Percentiles rank a stretch among this genome's conserved stretches.
phyloP scores from a whole-genome alignment of 331 rosid genomes.

The Pyrus hybrid region DNA sequence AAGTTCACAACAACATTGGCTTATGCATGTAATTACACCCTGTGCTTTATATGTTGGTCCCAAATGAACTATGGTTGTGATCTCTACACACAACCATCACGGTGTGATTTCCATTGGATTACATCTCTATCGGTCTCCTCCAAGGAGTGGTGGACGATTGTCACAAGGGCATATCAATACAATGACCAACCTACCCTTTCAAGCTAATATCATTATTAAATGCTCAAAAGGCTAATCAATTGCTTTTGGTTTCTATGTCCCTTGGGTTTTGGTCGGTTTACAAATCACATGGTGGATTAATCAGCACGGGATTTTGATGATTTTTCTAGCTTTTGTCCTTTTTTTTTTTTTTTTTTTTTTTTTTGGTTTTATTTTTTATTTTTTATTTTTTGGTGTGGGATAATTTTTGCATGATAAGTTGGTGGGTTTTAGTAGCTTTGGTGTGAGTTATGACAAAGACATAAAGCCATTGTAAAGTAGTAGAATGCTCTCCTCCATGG shows the following conservation, averaged over 20 bases:
- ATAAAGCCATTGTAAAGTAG: background rate
- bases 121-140: background rate
- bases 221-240: background rate
- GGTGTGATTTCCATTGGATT: background rate
- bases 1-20: background rate
- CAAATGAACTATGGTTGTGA: background rate
- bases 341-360: background rate
- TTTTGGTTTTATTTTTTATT: too few species aligned
- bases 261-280: slow-evolving; percentile 4
- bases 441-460: background rate
- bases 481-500: background rate
- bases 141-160: slow-evolving; percentile 1
- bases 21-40: background rate
- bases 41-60: background rate
- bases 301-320: slow-evolving; percentile 34
- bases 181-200: background rate
- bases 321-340: slow-evolving; percentile 12
- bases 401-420: slow-evolving; percentile 2
- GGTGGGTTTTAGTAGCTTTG: slow-evolving; percentile 18
- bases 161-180: background rate
- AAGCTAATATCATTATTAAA: background rate
- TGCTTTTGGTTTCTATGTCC: background rate
- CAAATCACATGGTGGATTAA: slow-evolving; percentile 24
- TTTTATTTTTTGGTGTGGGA: slow-evolving; percentile 7
- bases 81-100: background rate